phyloP scores from a whole-genome alignment of 2,329 filamentous ascomycete species.

The Penicillium paneum region DNA sequence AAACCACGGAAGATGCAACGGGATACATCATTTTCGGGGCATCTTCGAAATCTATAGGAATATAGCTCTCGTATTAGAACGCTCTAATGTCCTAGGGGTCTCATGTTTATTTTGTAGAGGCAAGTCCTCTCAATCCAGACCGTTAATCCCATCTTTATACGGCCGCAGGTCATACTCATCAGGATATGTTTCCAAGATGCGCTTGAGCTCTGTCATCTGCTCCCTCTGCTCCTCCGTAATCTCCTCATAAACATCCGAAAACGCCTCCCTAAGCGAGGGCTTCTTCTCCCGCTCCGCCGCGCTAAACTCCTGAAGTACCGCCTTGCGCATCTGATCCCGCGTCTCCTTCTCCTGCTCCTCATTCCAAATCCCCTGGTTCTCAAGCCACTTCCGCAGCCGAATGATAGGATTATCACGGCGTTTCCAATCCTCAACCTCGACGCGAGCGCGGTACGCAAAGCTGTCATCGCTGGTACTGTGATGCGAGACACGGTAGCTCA shows the following conservation, averaged over 20 bases:
- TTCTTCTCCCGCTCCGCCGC: constrained; percentile 61
- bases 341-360: constrained; percentile 75
- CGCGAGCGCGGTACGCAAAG: constrained; percentile 87
- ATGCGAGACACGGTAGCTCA: constrained; percentile 97
- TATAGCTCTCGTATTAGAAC: neutral
- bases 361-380: constrained; percentile 77
- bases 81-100: neutral
- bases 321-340: constrained; percentile 64
- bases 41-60: neutral
- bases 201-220: constrained; percentile 73
- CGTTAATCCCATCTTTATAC: constrained; percentile 70
- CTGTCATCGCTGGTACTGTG: constrained; percentile 97
- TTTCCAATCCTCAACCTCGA: constrained; percentile 96
- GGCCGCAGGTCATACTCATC: constrained; percentile 82
- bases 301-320: constrained; percentile 78
- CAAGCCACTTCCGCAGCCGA: constrained; percentile 84
- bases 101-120: constrained; percentile 56
- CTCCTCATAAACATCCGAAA: constrained; percentile 86
- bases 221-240: constrained; percentile 72
- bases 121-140: constrained; percentile 57
- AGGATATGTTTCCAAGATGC: constrained; percentile 80
- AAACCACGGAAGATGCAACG: neutral
- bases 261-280: constrained; percentile 55
- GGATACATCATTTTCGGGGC: neutral
- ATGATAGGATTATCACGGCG: constrained; percentile 84